Base-by-base conservation (phyloP, 1,139 yeast species). In the Yamadazyma atmosphaerica region DNA sequence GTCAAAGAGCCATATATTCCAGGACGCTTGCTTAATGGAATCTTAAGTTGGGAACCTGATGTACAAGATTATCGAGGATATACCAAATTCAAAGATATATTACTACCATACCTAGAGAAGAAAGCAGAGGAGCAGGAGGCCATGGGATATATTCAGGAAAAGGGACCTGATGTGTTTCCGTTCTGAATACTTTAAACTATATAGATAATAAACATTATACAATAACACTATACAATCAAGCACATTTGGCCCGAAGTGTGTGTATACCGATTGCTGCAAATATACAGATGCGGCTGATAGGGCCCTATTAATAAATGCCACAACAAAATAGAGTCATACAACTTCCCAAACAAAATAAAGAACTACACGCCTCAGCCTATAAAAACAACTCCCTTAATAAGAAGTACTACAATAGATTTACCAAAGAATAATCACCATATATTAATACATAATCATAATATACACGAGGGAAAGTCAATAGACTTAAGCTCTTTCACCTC, bases 401-500 rank as follows among this genome's bases (percentile, higher is more conserved):
- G n/a, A 16, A 27, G 4, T 16, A n/a, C 30, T 29, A 25, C 12
- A 16, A 9, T 5, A 23, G 5, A 23, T 7, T 28, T 16, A 28
- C 31, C 31, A 15, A 28, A 28, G 31, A 28, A 23, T 23, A 28
- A 28, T 28, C 31, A 30, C 39, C 44, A 39, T 43, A 47, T 47
- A 49, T 48, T 45, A 48, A 45, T 46, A 47, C 50, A 46, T 43
- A 40, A 43, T 43, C 47, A 45, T 49, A 49, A 44, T 49, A 49
- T 49, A 49, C 53, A 49, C 43, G 32, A 31, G 40, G 31, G 29
- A 4, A 28, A 4, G 4, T 30, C 34, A 35, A 36, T 31, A 46
- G 34, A 27, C 39, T 34, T 77, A 82, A 59, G 87, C 78, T 82
- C 92, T 83, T 77, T 84, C 98, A 71, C 98, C 98, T 79, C 98